Evolutionary conservation across 2,329 filamentous ascomycete species (phyloP), one percentile per base, ranked within the genome.

Genomic region (Hirsutella minnesotensis): DNA sequence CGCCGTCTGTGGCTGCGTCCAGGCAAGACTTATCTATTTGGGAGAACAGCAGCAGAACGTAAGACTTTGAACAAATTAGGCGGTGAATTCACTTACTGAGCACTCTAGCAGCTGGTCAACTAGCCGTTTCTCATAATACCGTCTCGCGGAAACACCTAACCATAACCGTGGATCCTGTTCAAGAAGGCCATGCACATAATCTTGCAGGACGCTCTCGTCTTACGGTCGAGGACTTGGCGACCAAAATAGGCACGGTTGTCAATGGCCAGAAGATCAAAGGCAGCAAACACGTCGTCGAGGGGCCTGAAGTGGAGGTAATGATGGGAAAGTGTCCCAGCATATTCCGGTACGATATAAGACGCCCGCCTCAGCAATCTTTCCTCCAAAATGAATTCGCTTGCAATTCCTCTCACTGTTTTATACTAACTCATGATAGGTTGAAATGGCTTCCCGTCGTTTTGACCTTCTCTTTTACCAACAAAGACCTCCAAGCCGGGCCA

Each of bases 131-230:
- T 5, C 76, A 92, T 55, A 86, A 84, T 55, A 83, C 82, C 1
- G 85, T 98, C 39, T 98, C 92, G 27, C 75, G 90, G 44, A 86
- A 92, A 56, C 92, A 98, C 62, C 67, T 95, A 49, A 81, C 81
- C 27, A 80, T 98, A 40, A 73, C 79, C 35, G 78, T 96, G 7
- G 77, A 73, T 38, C 53, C 65, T 0, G 81, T 90, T 31, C 64
- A 69, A 34, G 65, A 79, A 13, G 81, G 78, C 39, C 78, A 86
- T 55, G 84, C 79, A 42, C 73, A 76, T 46, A 74, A 78, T 45
- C 65, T 83, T 13, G 71, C 76, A 45, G 73, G 70, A 34, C 78
- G 83, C 47, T 87, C 87, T 1, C 70, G 69, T 41, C 63, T 96
- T 43, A 83, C 72, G 4, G 69, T 96, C 44, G 81, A 81, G 50